Percentiles rank a stretch among this genome's conserved stretches.
Evolutionary conservation across 1,284 basidiomycete species (phyloP).

Genomic region (Moesziomyces sp.): DNA sequence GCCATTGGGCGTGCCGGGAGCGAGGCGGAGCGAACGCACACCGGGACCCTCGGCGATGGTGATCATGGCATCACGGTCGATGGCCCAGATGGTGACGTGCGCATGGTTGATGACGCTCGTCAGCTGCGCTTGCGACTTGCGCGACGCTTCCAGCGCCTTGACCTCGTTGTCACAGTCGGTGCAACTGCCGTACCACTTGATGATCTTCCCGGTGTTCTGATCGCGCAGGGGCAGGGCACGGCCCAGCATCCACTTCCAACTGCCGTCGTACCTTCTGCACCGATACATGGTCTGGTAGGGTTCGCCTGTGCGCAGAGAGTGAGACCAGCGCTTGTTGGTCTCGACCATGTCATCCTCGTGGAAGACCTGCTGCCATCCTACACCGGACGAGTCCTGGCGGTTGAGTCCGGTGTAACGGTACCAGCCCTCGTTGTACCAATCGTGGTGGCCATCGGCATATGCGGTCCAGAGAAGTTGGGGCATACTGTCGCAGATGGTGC

Average conservation of each 20-base stretch:
- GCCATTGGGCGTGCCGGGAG: slow-evolving; percentile 56
- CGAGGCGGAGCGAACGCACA: slow-evolving; percentile 58
- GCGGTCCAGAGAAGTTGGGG: slow-evolving; percentile 68
- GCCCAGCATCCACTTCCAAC: slow-evolving; percentile 65
- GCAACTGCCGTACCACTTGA: slow-evolving; percentile 67
- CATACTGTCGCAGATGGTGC: slow-evolving; percentile 58
- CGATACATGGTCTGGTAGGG: slow-evolving; percentile 67
- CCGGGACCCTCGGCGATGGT: slow-evolving; percentile 63
- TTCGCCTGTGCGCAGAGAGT: slow-evolving; percentile 67
- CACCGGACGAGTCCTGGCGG: slow-evolving; percentile 53
- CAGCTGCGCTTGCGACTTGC: slow-evolving; percentile 58
- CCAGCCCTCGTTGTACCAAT: slow-evolving; percentile 62
- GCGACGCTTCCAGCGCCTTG: slow-evolving; percentile 58
- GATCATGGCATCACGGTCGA: slow-evolving; percentile 57
- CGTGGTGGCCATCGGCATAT: slow-evolving; percentile 61
- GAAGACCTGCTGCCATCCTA: slow-evolving; percentile 67
- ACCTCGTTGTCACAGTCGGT: slow-evolving; percentile 63
- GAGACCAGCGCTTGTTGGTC: slow-evolving; percentile 59
- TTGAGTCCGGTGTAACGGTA: slow-evolving; percentile 66
- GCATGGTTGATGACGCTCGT: slow-evolving; percentile 64
- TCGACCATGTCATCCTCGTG: slow-evolving; percentile 67
- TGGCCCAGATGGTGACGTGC: slow-evolving; percentile 63
- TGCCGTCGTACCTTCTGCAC: slow-evolving; percentile 58
- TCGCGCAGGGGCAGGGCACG: slow-evolving; percentile 64
- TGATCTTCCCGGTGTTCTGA: slow-evolving; percentile 52